phyloP scores from a whole-genome alignment of 805 yeast genomes.

The Teunomyces lycoperdinae region DNA sequence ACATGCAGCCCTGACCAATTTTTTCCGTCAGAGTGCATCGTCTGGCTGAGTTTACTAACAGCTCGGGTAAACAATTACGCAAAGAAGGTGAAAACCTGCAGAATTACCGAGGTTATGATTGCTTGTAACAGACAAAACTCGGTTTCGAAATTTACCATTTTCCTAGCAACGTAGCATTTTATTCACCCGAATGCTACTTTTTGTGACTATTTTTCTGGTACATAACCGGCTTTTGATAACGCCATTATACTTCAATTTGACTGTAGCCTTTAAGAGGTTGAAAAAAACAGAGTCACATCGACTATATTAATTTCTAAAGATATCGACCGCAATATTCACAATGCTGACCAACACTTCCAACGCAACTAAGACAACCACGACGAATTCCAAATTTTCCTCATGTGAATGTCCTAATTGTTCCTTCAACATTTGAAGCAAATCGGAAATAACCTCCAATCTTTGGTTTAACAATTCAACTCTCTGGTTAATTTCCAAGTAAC shows the following conservation, averaged over 20 bases:
- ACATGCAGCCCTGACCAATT: neutral
- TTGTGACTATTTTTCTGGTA: neutral
- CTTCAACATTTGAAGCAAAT: conserved; percentile 90
- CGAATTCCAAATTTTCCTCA: conserved; percentile 84
- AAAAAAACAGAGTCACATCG: neutral
- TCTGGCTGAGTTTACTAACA: neutral
- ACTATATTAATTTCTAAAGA: conserved; percentile 23
- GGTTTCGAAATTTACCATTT: neutral
- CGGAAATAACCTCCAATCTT: conserved; percentile 89
- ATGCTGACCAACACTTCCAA: conserved; percentile 89
- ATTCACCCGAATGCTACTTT: neutral
- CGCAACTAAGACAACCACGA: conserved; percentile 86
- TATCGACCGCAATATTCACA: conserved; percentile 69
- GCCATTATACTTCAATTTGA: no score
- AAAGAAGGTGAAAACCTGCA: neutral
- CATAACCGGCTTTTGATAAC: no score
- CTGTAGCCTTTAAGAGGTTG: neutral
- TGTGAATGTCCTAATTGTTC: conserved; percentile 96
- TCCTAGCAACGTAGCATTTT: neutral
- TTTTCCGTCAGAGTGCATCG: neutral
- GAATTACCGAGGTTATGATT: neutral
- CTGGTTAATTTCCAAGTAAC: conserved; percentile 92
- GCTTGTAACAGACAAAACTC: neutral
- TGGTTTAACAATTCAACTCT: conserved; percentile 87
- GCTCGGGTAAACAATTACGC: neutral